Conservation (phyloP, 306 rosid genomes). For the Amphicarpaea edgeworthii region DNA sequence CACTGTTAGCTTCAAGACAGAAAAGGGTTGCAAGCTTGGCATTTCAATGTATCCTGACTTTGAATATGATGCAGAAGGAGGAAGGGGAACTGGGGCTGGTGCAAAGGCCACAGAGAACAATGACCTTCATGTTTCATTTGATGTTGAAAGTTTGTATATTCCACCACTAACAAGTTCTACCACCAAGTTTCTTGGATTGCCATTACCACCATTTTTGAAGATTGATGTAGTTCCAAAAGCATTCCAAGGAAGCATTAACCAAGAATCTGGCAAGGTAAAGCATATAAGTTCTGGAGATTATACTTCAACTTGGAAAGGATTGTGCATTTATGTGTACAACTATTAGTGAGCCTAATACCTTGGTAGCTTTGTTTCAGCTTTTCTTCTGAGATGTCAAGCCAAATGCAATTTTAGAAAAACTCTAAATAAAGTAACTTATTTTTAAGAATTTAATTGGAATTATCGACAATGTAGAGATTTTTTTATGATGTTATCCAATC, state of each 20-base stretch:
- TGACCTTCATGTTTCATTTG: constrained; percentile 74
- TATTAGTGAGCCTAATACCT: background rate
- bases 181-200: constrained; percentile 82
- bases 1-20: constrained; percentile 66
- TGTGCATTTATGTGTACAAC: background rate
- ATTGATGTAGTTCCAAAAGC: constrained; percentile 74
- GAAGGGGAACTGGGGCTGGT: constrained; percentile 71
- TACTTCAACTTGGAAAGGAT: background rate
- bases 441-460: too few species aligned
- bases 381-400: too few species aligned
- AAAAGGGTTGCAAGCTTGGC: constrained; percentile 78
- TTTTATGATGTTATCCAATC: too few species aligned
- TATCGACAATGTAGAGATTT: too few species aligned
- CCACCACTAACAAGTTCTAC: constrained; percentile 80
- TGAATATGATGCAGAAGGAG: constrained; percentile 84
- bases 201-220: constrained; percentile 89
- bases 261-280: constrained; percentile 78
- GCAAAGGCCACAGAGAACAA: constrained; percentile 39
- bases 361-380: too few species aligned
- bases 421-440: too few species aligned
- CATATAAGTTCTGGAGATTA: constrained; percentile 16
- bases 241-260: constrained; percentile 67
- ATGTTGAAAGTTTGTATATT: constrained; percentile 67
- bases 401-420: too few species aligned
- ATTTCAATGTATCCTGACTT: constrained; percentile 85